Evolutionary conservation across 345 rosid species (phyloP), one percentile per base, ranked within the genome.

Genomic region (Linum tenue): DNA sequence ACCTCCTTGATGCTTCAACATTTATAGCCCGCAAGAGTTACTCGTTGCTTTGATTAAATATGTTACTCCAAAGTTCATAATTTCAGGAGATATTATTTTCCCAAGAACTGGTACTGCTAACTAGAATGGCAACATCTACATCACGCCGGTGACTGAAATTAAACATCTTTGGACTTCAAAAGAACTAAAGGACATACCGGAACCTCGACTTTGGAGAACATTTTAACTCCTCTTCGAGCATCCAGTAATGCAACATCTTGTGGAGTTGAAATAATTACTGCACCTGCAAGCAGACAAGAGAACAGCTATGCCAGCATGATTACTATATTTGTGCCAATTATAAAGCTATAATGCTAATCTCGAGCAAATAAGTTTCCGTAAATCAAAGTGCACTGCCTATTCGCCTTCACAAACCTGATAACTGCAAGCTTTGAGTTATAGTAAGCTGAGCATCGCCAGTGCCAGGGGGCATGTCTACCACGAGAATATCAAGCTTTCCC

Each of bases 181-280:
- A 43, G 55, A 70, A 64, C 62, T 64, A 67, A 69, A 62, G 51
- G 76, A 3, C 92, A 48, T 90, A 90, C 99, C 53, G 97, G 97
- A 76, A 88, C 96, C 75, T 82, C 80, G 68, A 90, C 92, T 90
- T 90, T 88, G 37, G 90, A 75, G 74, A 94, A 94, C 99, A 94
- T 90, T 62, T 81, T 72, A 72, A 80, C 85, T 77, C 97, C 99
- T 81, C 83, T 77, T 44, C 81, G 89, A 69, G 97, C 97, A 82
- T 90, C 99, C 40, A 90, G 80, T 59, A 88, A 79, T 3, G 97
- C 99, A 79, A 94, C 85, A 82, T 88, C 99, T 79, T 91, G 97
- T 7, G 96, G 97, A 75, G 99, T 94, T 65, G 99, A 94, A 71
- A 94, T 96, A 75, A 94, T 89, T 67, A 91, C 71, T 22, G 96